Percentiles rank a stretch among this genome's conserved stretches.
These are phyloP conservation scores for Phytopythium mirpurense DNA, from an alignment of 352 stramenopile genomes.

Conservation along the genomic window DNA sequence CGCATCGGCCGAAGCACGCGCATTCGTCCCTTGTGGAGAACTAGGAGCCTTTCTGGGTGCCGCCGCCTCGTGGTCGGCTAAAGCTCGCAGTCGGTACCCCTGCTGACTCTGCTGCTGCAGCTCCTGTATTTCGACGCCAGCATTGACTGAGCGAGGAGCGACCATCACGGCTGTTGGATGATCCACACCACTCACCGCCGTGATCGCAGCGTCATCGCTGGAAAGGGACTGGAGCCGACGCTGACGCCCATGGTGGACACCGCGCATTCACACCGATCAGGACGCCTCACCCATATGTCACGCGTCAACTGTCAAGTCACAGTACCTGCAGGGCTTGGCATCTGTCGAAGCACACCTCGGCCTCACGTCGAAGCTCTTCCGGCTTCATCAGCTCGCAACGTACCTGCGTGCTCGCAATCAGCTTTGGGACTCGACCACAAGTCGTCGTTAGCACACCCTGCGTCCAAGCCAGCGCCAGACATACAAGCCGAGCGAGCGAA, in stretches of 20 bases:
- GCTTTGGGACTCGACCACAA: slow-evolving; percentile 1
- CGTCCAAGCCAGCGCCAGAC: too few relatives aligned
- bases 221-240: not conserved
- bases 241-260: not conserved
- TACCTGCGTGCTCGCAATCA: slow-evolving; percentile 23
- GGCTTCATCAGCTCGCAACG: slow-evolving; percentile 21
- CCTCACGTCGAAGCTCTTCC: slow-evolving; percentile 20
- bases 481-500: not conserved
- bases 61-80: slow-evolving; percentile 20
- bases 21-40: not conserved
- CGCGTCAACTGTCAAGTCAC: too few relatives aligned
- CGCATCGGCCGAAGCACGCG: not conserved
- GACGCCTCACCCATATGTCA: too few relatives aligned
- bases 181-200: too few relatives aligned
- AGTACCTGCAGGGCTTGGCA: slow-evolving; percentile 30
- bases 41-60: not conserved
- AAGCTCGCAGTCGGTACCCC: slow-evolving; percentile 40
- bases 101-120: slow-evolving; percentile 43
- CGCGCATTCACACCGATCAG: not conserved
- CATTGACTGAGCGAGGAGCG: too few relatives aligned
- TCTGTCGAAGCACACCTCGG: slow-evolving; percentile 27
- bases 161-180: too few relatives aligned
- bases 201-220: not conserved
- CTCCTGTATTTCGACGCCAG: slow-evolving; percentile 14
- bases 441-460: not conserved